Base-by-base conservation (phyloP, 2,329 filamentous ascomycete species). In the Tolypocladium pustulatum region DNA sequence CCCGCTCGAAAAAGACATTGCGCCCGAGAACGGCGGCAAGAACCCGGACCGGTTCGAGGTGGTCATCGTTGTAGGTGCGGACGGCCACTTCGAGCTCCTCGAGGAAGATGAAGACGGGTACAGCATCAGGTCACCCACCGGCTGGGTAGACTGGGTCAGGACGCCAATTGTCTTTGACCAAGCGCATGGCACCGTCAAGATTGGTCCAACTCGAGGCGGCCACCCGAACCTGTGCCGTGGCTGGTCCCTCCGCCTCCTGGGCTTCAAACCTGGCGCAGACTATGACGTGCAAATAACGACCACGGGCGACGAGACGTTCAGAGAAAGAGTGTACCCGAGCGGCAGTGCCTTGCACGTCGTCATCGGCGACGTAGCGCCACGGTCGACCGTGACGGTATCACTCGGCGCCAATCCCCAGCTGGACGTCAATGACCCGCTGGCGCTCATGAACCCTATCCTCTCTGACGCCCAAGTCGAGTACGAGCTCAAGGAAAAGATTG, bases 21-120 rank as follows among this genome's bases (percentile, higher is more conserved):
- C 67, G 2, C 77, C 78, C 0, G 63, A 61, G 2, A 82, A 82
- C 56, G 81, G 81, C 1, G 75, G 74, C 1, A 65, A 67, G 0
- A 80, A 79, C 55, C 81, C 81, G 0, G 65, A 69, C 2, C 67
- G 65, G 0, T 70, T 83, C 22, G 79, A 83, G 60, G 67, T 85
- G 34, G 66, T 82, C 0, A 69, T 80, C 1, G 73, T 78, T 0
- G 71, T 79, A 3, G 79, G 78, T 7, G 65, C 68, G 12, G 76
- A 84, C 60, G 81, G 76, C 0, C 60, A 69, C 0, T 80, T 81
- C 57, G 59, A 60, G 13, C 27, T 63, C 9, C 34, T 61, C 46
- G 62, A 63, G 54, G 62, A 62, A 41, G 32, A 58, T 6, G 55
- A 46, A 2, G 58, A 62, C 6, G 57, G 54, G 20, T 40, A 8